phyloP scores from a whole-genome alignment of 108 stramenopile genomes.

The Aureococcus anophagefferens region DNA sequence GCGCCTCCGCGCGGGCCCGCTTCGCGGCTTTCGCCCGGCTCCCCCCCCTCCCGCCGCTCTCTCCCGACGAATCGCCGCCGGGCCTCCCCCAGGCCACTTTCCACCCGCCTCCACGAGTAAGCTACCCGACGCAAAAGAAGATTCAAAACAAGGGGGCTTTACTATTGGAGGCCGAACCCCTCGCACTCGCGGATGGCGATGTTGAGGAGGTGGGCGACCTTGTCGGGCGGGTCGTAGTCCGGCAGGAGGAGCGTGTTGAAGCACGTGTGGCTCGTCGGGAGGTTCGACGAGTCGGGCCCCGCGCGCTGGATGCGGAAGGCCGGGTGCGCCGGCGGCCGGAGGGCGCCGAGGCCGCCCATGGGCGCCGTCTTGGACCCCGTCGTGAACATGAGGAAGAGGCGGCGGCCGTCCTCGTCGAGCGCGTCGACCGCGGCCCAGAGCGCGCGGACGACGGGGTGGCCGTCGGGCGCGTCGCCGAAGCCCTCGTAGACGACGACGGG shows the following conservation, averaged over 20 bases:
- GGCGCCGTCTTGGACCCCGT: conserved; percentile 76
- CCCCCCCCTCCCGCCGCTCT: too few species aligned
- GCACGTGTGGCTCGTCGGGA: conserved; percentile 85
- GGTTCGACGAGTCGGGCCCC: conserved; percentile 67
- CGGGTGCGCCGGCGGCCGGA: conserved; percentile 18
- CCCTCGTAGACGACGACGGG: conserved; percentile 37
- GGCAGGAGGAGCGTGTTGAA: conserved; percentile 73
- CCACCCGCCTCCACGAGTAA: too few species aligned
- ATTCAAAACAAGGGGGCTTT: background rate
- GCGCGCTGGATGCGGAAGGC: conserved; percentile 76
- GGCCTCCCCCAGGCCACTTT: too few species aligned
- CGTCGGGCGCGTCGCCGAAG: background rate
- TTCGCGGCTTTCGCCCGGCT: too few species aligned
- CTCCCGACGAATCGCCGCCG: too few species aligned
- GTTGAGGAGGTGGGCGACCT: conserved; percentile 41
- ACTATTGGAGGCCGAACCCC: conserved; percentile 59
- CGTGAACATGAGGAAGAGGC: conserved; percentile 72
- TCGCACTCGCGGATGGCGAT: conserved; percentile 65
- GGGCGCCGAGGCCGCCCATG: conserved; percentile 74
- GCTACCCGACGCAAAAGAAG: too few species aligned
- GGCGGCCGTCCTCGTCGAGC: conserved; percentile 42
- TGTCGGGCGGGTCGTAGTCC: conserved; percentile 37
- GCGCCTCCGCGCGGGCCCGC: too few species aligned
- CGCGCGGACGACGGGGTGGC: conserved; percentile 10
- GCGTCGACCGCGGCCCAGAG: conserved; percentile 38